A percentile compares a stretch with the other conserved stretches of the same genome.
phyloP scores from a whole-genome alignment of 306 rosid genomes.

The Casuarina cunninghamiana region DNA sequence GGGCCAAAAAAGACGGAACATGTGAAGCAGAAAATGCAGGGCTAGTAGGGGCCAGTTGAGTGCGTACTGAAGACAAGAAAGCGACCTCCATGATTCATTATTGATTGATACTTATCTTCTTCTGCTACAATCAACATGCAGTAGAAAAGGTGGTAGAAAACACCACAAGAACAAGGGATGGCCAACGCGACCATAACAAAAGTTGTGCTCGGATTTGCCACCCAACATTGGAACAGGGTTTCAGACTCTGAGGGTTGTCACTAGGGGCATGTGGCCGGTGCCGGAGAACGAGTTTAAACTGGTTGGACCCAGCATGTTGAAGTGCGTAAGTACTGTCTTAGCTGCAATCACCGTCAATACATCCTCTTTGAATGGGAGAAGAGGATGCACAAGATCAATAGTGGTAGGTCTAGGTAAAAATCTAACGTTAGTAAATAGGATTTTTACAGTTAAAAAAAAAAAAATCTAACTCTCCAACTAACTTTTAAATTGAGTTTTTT shows the following conservation, averaged over 20 bases:
- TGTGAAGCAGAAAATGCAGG: constrained; percentile 19
- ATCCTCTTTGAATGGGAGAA: background rate
- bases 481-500: no score
- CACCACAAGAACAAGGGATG: constrained; percentile 68
- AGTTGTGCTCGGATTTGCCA: constrained; percentile 66
- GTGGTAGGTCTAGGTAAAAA: background rate
- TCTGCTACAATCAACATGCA: constrained; percentile 65
- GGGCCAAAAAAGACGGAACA: constrained; percentile 4
- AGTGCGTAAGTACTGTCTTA: no score
- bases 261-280: background rate
- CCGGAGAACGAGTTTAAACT: background rate
- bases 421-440: no score
- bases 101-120: constrained; percentile 67
- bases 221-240: constrained; percentile 61
- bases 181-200: constrained; percentile 56
- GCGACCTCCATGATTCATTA: constrained; percentile 59
- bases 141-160: constrained; percentile 47
- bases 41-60: constrained; percentile 27
- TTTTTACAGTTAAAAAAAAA: no score
- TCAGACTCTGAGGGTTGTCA: constrained; percentile 37
- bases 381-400: background rate
- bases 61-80: constrained; percentile 71
- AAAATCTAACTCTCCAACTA: no score
- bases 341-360: no score
- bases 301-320: background rate